These are phyloP conservation scores for Phylloboletellus chloephorus DNA, from an alignment of 1,284 basidiomycete species.

Conservation along the genomic window DNA sequence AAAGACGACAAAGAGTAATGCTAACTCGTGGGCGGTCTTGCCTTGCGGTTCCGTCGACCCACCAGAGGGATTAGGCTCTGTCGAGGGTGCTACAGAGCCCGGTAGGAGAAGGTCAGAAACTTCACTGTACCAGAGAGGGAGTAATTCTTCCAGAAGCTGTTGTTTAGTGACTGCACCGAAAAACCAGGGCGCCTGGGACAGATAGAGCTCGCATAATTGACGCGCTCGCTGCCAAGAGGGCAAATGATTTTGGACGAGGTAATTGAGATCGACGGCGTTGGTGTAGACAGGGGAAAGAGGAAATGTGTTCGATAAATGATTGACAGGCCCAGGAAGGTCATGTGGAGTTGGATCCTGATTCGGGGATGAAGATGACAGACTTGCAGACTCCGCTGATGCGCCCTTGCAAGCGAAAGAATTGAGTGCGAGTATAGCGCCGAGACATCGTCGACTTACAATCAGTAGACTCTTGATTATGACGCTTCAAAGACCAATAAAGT, in stretches of 20 bases:
- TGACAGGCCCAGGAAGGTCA: conserved; percentile 33
- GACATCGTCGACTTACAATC: conserved; percentile 38
- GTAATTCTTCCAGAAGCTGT: conserved; percentile 58
- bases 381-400: conserved; percentile 15
- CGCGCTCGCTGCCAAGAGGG: conserved; percentile 54
- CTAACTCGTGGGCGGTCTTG: conserved; percentile 49
- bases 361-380: not conserved
- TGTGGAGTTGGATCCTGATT: conserved; percentile 1
- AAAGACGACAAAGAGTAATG: conserved; percentile 52
- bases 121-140: conserved; percentile 63
- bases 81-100: conserved; percentile 24
- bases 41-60: conserved; percentile 13
- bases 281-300: conserved; percentile 41
- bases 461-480: conserved; percentile 40
- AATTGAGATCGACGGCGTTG: conserved; percentile 39
- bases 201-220: conserved; percentile 55
- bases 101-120: conserved; percentile 31
- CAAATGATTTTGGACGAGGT: conserved; percentile 44
- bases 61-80: conserved; percentile 3
- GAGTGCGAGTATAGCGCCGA: not conserved
- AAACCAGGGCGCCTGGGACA: conserved; percentile 72
- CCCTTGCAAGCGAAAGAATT: conserved; percentile 17
- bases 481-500: conserved; percentile 2
- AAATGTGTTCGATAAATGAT: conserved; percentile 47
- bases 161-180: conserved; percentile 59